These are phyloP conservation scores for Priceomyces medius DNA, from an alignment of 805 yeast species.

Conservation along the genomic window DNA sequence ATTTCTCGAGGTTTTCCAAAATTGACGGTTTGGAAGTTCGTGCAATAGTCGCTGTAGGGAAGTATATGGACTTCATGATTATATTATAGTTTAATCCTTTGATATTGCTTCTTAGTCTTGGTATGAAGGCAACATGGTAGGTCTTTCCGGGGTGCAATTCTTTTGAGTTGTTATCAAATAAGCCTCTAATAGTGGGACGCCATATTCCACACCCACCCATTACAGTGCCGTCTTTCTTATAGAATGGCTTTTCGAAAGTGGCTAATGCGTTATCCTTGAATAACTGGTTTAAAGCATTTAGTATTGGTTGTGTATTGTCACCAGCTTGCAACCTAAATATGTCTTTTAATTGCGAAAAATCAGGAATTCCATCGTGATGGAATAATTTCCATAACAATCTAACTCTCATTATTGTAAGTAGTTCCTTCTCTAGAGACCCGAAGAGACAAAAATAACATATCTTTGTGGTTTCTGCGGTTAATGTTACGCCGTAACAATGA, in stretches of 20 bases:
- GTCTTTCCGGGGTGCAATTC: conserved; percentile 1
- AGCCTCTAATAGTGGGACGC: conserved; percentile 11
- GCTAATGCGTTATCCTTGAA: conserved; percentile 13
- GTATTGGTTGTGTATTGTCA: conserved; percentile 4
- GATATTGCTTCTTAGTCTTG: conserved; percentile 13
- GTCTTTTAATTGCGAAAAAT: conserved; percentile 11
- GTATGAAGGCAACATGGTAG: conserved; percentile 11
- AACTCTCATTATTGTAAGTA: conserved; percentile 29
- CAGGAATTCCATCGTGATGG: conserved; percentile 18
- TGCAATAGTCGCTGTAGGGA: conserved; percentile 9
- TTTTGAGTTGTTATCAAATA: conserved; percentile 9
- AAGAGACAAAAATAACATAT: conserved; percentile 20
- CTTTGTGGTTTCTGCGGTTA: conserved; percentile 7
- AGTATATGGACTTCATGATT: conserved; percentile 6
- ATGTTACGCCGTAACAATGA: conserved; percentile 29
- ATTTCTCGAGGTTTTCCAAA: conserved; percentile 8
- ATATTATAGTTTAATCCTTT: conserved; percentile 10
- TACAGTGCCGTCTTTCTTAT: conserved; percentile 5
- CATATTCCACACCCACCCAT: conserved; percentile 11
- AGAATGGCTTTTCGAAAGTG: conserved; percentile 7
- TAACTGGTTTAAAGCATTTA: conserved; percentile 10
- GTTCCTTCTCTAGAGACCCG: conserved; percentile 15
- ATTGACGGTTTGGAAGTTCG: conserved; percentile 5
- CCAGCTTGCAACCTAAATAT: conserved; percentile 10
- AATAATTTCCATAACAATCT: conserved; percentile 33